Evolutionary conservation across 768 basidiomycete genomes (phyloP), one percentile per base, ranked within the genome.

Genomic region (Lanmaoa rubissima): DNA sequence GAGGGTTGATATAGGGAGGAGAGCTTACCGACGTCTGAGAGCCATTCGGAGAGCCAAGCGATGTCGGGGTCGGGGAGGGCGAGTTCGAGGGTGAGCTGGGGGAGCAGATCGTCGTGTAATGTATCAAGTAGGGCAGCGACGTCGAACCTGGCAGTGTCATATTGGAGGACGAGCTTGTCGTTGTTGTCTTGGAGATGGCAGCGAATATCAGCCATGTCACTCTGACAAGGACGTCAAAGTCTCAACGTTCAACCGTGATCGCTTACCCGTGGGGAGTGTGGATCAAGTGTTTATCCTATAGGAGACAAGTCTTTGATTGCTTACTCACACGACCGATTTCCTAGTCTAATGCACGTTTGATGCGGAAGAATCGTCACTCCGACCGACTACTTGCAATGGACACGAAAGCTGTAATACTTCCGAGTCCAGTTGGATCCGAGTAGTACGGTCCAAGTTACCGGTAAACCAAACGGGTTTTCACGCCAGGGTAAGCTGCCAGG

Each of bases 1-100:
- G 26, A 31, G 11, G 21, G 26, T 3, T 1, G 4, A n/a, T 7
- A 24, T 24, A 31, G 24, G n/a, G 24, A 16, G 17, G 41, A 14
- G 47, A 21, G 76, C 82, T 65, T 75, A 89, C 88, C 74, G 45
- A 79, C 80, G 75, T 91, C 88, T 32, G 76, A 72, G 34, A 89
- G 70, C 87, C 86, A 91, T 66, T 82, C 79, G 38, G 69, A 75
- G 28, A 82, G 80, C 81, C 81, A 82, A 58, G 76, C 73, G 55
- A 74, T 70, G 57, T 79, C 78, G 16, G 75, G 73, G 48, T 74
- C 72, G 57, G 74, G 69, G 45, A 87, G 76, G 39, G 75, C 74
- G 31, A 86, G 76, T 66, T 89, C 87, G 63, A 83, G 79, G 24
- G 71, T 71, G 53, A 88, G 71, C 50, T 80, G 81, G 57, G 86